phyloP scores from a whole-genome alignment of 805 yeast genomes.

The Metschnikowia santaceciliae region DNA sequence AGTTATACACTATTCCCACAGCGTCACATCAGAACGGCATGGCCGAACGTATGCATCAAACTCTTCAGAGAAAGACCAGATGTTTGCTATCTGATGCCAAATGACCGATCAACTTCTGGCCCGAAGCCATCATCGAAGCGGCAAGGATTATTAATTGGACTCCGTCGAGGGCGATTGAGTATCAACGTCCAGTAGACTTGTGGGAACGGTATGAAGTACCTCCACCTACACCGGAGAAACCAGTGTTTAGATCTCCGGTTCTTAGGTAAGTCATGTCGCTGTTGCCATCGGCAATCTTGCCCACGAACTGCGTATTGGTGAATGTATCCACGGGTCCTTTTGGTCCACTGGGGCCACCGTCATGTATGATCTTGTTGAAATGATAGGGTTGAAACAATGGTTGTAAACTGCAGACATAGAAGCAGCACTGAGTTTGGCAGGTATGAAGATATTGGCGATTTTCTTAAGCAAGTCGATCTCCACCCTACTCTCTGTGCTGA shows the following conservation, averaged over 20 bases:
- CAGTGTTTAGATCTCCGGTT: constrained; percentile 93
- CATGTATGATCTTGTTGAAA: constrained; percentile 81
- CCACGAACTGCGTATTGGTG: constrained; percentile 50
- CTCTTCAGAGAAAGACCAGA: too few relatives aligned
- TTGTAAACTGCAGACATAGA: constrained; percentile 75
- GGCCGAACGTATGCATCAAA: too few relatives aligned
- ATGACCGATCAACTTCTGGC: too few relatives aligned
- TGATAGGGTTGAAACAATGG: constrained; percentile 76
- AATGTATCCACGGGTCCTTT: constrained; percentile 51
- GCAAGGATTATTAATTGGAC: too few relatives aligned
- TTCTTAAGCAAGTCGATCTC: constrained; percentile 53
- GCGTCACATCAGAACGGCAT: too few relatives aligned
- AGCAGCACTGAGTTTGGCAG: constrained; percentile 60
- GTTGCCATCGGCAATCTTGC: constrained; percentile 62
- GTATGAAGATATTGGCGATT: constrained; percentile 58
- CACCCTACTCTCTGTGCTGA: constrained; percentile 75
- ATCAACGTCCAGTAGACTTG: too few relatives aligned
- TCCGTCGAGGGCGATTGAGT: too few relatives aligned
- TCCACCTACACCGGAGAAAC: too few relatives aligned
- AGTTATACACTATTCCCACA: too few relatives aligned
- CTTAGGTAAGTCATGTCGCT: constrained; percentile 64
- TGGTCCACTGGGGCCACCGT: constrained; percentile 78
- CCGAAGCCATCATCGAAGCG: too few relatives aligned
- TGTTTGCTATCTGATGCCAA: too few relatives aligned
- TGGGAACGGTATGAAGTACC: too few relatives aligned